phyloP scores from a whole-genome alignment of 768 basidiomycete species.

The Sistotremastrum suecicum region DNA sequence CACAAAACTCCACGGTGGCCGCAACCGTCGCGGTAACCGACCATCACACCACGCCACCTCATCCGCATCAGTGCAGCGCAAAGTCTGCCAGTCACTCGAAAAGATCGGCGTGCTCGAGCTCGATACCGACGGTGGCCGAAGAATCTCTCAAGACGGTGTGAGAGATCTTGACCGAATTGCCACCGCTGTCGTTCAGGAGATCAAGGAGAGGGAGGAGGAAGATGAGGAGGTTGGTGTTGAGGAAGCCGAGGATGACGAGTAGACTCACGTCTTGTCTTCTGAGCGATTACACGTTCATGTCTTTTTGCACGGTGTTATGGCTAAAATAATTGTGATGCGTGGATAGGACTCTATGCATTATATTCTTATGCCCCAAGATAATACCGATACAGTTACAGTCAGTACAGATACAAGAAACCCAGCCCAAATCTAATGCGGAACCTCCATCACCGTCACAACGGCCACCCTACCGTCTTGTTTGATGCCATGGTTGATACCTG shows the following conservation, averaged over 20 bases:
- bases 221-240: slow-evolving; percentile 63
- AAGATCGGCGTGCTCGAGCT: slow-evolving; percentile 97
- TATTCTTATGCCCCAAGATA: too few species aligned
- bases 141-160: slow-evolving; percentile 94
- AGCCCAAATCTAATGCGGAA: too few species aligned
- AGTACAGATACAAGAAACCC: too few species aligned
- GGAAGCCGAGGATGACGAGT: slow-evolving; percentile 43
- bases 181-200: slow-evolving; percentile 72
- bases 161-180: slow-evolving; percentile 92
- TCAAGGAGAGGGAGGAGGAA: slow-evolving; percentile 59
- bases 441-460: slow-evolving; percentile 43
- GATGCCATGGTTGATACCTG: slow-evolving; percentile 74
- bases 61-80: slow-evolving; percentile 83
- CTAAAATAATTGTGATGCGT: too few species aligned
- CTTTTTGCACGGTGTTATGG: too few species aligned
- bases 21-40: slow-evolving; percentile 91
- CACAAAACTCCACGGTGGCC: slow-evolving; percentile 91
- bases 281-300: too few species aligned
- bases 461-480: slow-evolving; percentile 70
- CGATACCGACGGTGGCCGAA: slow-evolving; percentile 85
- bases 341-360: too few species aligned
- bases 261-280: slow-evolving; percentile 6
- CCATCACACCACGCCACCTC: slow-evolving; percentile 87
- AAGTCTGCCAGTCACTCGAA: slow-evolving; percentile 92
- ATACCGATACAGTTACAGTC: too few species aligned